These are phyloP conservation scores for Amanita fuliginea DNA, from an alignment of 768 basidiomycete species.

Conservation along the genomic window DNA sequence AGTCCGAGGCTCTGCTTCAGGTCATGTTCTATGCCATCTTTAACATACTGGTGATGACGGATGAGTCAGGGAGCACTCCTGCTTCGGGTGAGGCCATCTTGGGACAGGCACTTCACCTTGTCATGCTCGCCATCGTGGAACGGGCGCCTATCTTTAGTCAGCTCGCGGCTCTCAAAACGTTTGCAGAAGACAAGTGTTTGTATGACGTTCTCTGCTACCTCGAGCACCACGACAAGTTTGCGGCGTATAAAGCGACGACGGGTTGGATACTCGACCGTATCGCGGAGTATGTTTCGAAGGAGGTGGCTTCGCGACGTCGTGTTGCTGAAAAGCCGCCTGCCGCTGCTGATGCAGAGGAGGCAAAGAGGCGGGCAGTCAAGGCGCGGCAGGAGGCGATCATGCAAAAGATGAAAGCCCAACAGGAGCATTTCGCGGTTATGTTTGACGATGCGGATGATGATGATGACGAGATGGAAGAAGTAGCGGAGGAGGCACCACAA, in stretches of 20 bases:
- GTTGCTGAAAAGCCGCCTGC: slow-evolving; percentile 24
- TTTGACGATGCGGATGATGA: slow-evolving; percentile 69
- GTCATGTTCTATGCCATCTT: slow-evolving; percentile 75
- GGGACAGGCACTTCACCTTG: slow-evolving; percentile 78
- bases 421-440: slow-evolving; percentile 74
- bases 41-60: slow-evolving; percentile 61
- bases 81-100: slow-evolving; percentile 83
- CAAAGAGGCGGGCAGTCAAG: slow-evolving; percentile 78
- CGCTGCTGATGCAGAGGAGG: slow-evolving; percentile 45
- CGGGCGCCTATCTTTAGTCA: slow-evolving; percentile 50
- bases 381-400: slow-evolving; percentile 89
- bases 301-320: slow-evolving; percentile 40
- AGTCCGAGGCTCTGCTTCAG: slow-evolving; percentile 63
- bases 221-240: slow-evolving; percentile 70
- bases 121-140: slow-evolving; percentile 79
- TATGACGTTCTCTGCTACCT: slow-evolving; percentile 65
- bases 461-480: slow-evolving; percentile 46
- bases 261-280: slow-evolving; percentile 67
- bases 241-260: slow-evolving; percentile 57
- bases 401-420: slow-evolving; percentile 91
- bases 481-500: slow-evolving; percentile 42
- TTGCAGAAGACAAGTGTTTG: slow-evolving; percentile 50
- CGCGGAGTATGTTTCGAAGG: slow-evolving; percentile 40
- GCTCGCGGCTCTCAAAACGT: slow-evolving; percentile 41
- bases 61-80: slow-evolving; percentile 46